These are phyloP conservation scores for Panaeolus papilionaceus DNA, from an alignment of 768 basidiomycete species.

Conservation along the genomic window DNA sequence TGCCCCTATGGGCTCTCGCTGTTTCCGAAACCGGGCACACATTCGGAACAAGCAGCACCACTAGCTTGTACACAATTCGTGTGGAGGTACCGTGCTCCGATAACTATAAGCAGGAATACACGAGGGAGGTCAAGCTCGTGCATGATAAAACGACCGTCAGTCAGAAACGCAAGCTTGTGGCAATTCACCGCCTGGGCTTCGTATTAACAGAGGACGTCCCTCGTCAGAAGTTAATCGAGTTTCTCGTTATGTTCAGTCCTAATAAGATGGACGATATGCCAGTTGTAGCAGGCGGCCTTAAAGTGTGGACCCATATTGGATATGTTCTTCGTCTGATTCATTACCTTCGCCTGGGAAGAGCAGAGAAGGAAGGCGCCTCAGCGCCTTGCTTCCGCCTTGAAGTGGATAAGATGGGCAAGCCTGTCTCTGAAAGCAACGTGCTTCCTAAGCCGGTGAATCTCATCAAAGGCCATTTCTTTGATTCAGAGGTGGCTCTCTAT, in stretches of 20 bases:
- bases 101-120: not conserved
- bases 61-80: not conserved
- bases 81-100: not conserved
- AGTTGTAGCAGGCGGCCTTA: not conserved
- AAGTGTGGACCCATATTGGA: not conserved
- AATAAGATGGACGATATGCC: conserved; percentile 2
- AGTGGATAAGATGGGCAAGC: not conserved
- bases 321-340: not conserved
- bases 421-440: not conserved
- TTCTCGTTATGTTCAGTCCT: conserved; percentile 2
- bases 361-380: not conserved
- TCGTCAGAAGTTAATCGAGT: not conserved
- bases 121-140: not conserved
- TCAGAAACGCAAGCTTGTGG: not conserved
- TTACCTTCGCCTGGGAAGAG: not conserved
- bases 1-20: not conserved
- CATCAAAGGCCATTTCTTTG: not conserved
- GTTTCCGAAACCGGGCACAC: not conserved
- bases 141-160: not conserved
- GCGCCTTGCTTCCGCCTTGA: not conserved
- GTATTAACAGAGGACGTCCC: not conserved
- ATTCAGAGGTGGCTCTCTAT: not conserved
- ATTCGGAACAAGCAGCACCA: not conserved
- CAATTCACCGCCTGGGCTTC: not conserved
- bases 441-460: not conserved